A percentile compares a stretch with the other conserved stretches of the same genome.
Evolutionary conservation across 2,329 filamentous ascomycete species (phyloP).

Genomic region (Graphilbum sp.): DNA sequence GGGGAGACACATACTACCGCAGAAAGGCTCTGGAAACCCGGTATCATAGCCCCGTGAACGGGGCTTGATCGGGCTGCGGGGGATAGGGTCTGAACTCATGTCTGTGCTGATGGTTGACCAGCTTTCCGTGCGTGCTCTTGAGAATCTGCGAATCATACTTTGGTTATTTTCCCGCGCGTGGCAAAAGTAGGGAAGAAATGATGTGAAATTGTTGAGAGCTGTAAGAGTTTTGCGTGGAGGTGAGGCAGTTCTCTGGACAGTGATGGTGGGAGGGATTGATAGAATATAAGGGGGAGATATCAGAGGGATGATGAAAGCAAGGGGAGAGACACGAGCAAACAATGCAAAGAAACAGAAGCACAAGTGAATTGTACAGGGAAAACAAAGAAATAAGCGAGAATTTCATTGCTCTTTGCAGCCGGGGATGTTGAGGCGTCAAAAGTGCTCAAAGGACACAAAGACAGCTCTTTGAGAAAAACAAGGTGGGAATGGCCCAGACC

Average conservation of each 20-base stretch:
- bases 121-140: slow-evolving; percentile 6
- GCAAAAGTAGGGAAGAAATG: neutral
- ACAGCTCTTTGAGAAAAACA: too few relatives aligned
- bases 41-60: slow-evolving; percentile 19
- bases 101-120: slow-evolving; percentile 9
- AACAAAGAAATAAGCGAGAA: too few relatives aligned
- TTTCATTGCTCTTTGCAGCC: too few relatives aligned
- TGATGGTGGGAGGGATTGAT: neutral
- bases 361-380: too few relatives aligned
- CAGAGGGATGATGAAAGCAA: too few relatives aligned
- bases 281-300: neutral
- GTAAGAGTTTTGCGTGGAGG: neutral
- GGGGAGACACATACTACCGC: slow-evolving; percentile 21
- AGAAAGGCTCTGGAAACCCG: slow-evolving; percentile 35
- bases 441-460: too few relatives aligned
- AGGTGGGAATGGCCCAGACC: too few relatives aligned
- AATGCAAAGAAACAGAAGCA: too few relatives aligned
- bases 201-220: too few relatives aligned
- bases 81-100: slow-evolving; percentile 3
- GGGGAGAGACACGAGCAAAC: too few relatives aligned
- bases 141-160: slow-evolving; percentile 8
- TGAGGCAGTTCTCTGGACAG: neutral
- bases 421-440: too few relatives aligned
- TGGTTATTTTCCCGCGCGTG: neutral
- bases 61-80: slow-evolving; percentile 3